Evolutionary conservation across 2,329 filamentous ascomycete species (phyloP).

Genomic region (Fusarium ambrosium): DNA sequence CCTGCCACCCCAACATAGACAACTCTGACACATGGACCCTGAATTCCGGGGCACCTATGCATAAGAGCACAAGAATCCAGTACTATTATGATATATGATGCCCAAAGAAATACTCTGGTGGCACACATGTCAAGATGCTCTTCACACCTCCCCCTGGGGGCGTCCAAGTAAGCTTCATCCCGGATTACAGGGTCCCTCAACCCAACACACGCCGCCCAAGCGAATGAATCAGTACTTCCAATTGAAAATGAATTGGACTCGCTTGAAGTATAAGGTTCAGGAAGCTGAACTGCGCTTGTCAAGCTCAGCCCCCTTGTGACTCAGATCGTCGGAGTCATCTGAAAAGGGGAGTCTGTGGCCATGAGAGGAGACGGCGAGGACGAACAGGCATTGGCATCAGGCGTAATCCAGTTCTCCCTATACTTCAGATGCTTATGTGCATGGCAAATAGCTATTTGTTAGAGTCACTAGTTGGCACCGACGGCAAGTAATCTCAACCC

Average conservation of each 20-base stretch:
- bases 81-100: neutral
- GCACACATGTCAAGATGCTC: neutral
- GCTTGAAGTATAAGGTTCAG: neutral
- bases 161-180: neutral
- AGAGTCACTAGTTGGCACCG: neutral
- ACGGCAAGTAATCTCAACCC: neutral
- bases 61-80: neutral
- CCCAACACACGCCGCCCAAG: neutral
- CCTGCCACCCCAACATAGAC: neutral
- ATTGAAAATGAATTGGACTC: neutral
- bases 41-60: neutral
- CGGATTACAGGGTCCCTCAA: neutral
- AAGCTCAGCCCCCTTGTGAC: neutral
- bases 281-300: neutral
- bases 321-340: neutral
- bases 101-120: neutral
- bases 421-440: neutral
- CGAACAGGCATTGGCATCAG: neutral
- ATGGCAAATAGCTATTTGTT: neutral
- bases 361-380: neutral
- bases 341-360: neutral
- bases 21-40: neutral
- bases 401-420: neutral
- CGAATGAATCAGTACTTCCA: neutral
- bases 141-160: neutral